Evolutionary conservation across 495 filamentous ascomycete genomes (phyloP), one percentile per base, ranked within the genome.

Genomic region (Daldinia decipiens): DNA sequence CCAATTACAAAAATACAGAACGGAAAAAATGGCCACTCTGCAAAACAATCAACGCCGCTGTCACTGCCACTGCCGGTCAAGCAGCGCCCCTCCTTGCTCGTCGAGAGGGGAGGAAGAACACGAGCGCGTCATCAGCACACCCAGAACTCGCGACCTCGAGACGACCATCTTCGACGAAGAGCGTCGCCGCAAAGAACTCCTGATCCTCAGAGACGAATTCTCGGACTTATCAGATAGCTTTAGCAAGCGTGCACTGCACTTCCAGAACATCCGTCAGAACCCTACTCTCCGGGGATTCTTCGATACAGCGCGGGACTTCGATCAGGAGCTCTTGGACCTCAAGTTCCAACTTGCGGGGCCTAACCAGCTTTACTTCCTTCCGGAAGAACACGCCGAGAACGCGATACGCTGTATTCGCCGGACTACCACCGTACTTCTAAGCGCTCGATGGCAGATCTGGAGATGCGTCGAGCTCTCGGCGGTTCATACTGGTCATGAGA

Each of bases 341-440:
- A 5, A 56, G 24, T 71, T 67, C 53, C 32, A 58, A 3, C 68
- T 67, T 9, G 21, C 12, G 26, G 63, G 58, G 0, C 69, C 59
- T 4, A 34, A 47, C 39, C 38, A 51, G 56, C 4, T 60, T 11
- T 27, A 39, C 38, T 62, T 39, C 47, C 12, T 67, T 1, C 21
- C 32, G 3, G 7, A 34, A 29, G 38, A 54, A 0, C 26, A 32
- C 5, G 12, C 19, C 1, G 21, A 60, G 5, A 21, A 29, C 1
- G 50, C 57, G 4, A 34, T 38, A 3, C 8, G 39, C 2, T 62
- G 68, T 13, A 39, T 71, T 1, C 31, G 15, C 9, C 68, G 58
- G 17, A 52, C 57, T 2, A 31, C 6, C 1, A 11, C n/a, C 9
- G 36, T 36, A 1, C 36, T 72, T 19, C 5, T 15, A 3, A 29